phyloP scores from a whole-genome alignment of 2,329 filamentous ascomycete genomes.

The Fusarium coicis region DNA sequence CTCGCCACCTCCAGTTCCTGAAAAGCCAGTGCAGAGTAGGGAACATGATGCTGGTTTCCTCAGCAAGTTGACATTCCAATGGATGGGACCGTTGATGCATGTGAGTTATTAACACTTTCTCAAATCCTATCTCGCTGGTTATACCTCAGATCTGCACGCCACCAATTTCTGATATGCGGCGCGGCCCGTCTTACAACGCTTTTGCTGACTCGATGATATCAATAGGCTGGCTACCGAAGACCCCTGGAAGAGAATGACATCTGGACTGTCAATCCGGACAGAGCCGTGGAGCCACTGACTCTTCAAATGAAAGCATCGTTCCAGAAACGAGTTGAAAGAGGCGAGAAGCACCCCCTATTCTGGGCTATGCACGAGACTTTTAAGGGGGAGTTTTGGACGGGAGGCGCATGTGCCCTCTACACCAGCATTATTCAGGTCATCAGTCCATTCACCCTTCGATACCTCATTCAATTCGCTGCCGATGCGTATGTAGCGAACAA shows the following conservation, averaged over 20 bases:
- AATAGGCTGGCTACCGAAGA: conserved; percentile 83
- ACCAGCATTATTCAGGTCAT: conserved; percentile 83
- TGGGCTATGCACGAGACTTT: conserved; percentile 90
- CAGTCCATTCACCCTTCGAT: conserved; percentile 85
- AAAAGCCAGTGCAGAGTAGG: conserved; percentile 64
- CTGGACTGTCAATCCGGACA: conserved; percentile 86
- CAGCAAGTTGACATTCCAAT: conserved; percentile 83
- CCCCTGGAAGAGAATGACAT: conserved; percentile 86
- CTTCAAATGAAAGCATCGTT: conserved; percentile 75
- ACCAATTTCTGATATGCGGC: conserved; percentile 6
- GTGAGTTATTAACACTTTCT: conserved; percentile 57
- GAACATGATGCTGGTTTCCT: conserved; percentile 81
- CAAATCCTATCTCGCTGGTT: not conserved
- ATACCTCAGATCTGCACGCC: conserved; percentile 24
- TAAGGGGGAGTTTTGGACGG: conserved; percentile 84
- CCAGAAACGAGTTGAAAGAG: conserved; percentile 71
- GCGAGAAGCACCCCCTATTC: conserved; percentile 78
- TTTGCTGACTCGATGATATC: conserved; percentile 17
- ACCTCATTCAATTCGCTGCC: conserved; percentile 85
- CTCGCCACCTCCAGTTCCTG: conserved; percentile 63
- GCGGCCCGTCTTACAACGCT: conserved; percentile 32
- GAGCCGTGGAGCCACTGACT: conserved; percentile 77
- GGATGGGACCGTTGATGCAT: conserved; percentile 89
- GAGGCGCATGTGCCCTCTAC: conserved; percentile 79
- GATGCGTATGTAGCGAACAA: conserved; percentile 77